Evolutionary conservation across 768 basidiomycete genomes (phyloP), one percentile per base, ranked within the genome.

Genomic region (Tulasnella sp.): DNA sequence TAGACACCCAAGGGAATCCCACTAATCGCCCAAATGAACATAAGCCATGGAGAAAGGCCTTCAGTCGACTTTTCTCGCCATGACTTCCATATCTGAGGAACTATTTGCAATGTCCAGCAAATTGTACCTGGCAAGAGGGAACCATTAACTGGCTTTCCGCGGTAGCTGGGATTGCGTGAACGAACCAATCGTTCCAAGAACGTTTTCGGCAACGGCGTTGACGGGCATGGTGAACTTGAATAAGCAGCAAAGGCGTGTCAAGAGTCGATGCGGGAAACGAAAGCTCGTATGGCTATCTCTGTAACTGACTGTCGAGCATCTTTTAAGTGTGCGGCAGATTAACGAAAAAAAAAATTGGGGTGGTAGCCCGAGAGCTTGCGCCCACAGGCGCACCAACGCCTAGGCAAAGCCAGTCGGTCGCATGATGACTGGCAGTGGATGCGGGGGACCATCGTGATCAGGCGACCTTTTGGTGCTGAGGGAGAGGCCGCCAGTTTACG

Each of bases 1-100:
- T 95, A 96, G 18, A 89, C 86, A n/a, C 93, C 93, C 9, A 94
- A 86, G 81, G 91, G 91, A 42, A 88, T 84, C 1, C 87, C 87
- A 0, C 91, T 86, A 7, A 90, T 81, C 5, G 89, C 90, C 93
- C 93, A 94, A 0, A 91, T 82, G 78, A 84, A 91, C 92, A 94
- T 89, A 42, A 95, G 87, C 84, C 85, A 89, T 19, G 87, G 88
- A 1, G 93, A 94, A 14, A 95, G 86, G 0, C 94, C 94, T 38
- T 89, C 87, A 0, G 92, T 93, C 34, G 89, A 90, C 82, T 94
- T 92, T 27, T 87, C 86, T 46, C 89, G 87, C 86, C 89, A 92
- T 81, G 89, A 92, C 84, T 95, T 94, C 89, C 90, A 89, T 34
- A 93, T 52, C 48, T 80, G 82, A n/a, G 80, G 76, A 42, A 79